phyloP scores from a whole-genome alignment of 2,329 filamentous ascomycete genomes.

The Curvularia eragrostidis region DNA sequence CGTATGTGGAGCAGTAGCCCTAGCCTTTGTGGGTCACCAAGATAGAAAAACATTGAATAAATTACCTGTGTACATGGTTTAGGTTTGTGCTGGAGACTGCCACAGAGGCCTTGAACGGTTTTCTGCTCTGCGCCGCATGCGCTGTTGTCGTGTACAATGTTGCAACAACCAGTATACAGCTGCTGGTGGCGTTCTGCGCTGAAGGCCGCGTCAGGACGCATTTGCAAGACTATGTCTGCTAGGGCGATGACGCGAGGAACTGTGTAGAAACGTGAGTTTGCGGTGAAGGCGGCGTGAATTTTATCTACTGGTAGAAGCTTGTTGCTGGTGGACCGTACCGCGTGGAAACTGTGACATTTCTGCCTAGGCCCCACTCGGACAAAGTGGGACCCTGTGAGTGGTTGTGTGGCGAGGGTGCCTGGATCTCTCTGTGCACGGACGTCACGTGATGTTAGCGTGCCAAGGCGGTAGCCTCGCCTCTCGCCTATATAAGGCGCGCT shows the following conservation, averaged over 20 bases:
- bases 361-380: background rate
- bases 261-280: background rate
- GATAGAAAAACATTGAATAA: background rate
- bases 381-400: background rate
- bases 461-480: slow-evolving; percentile 18
- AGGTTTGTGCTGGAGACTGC: background rate
- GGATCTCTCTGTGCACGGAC: background rate
- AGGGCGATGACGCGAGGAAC: background rate
- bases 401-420: background rate
- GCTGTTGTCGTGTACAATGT: background rate
- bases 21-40: background rate
- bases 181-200: too few species aligned
- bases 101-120: background rate
- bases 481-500: slow-evolving; percentile 13
- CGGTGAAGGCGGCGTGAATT: background rate
- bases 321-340: too few species aligned
- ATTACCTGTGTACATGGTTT: background rate
- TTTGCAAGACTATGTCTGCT: background rate
- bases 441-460: slow-evolving; percentile 31
- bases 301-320: too few species aligned
- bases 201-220: too few species aligned
- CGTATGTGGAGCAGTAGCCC: background rate
- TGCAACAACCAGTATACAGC: too few species aligned
- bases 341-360: slow-evolving; percentile 1
- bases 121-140: background rate